These are phyloP conservation scores for Dothidotthia symphoricarpi DNA, from an alignment of 2,329 filamentous ascomycete species.

Conservation along the genomic window DNA sequence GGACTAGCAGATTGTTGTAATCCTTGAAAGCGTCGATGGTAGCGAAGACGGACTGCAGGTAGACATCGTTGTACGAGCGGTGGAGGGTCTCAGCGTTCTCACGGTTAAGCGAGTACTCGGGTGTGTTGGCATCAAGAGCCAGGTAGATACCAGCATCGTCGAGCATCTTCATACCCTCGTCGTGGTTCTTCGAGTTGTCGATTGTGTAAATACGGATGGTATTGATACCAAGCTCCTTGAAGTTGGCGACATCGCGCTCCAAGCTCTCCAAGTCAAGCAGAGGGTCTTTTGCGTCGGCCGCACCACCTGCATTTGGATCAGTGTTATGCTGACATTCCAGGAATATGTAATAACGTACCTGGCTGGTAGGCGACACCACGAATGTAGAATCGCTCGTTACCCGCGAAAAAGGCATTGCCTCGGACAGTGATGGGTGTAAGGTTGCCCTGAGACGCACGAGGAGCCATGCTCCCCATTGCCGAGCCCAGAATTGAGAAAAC, in stretches of 20 bases:
- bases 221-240: conserved; percentile 84
- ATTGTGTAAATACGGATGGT: conserved; percentile 89
- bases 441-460: conserved; percentile 38
- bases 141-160: conserved; percentile 87
- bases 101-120: conserved; percentile 83
- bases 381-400: conserved; percentile 59
- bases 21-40: conserved; percentile 73
- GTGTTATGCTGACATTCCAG: conserved; percentile 20
- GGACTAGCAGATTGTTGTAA: conserved; percentile 82
- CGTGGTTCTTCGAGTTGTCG: conserved; percentile 80
- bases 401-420: conserved; percentile 65
- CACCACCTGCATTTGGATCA: conserved; percentile 41
- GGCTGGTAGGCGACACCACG: conserved; percentile 66
- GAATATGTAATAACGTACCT: conserved; percentile 49
- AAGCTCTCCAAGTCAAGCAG: conserved; percentile 69
- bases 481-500: conserved; percentile 29
- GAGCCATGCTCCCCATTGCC: conserved; percentile 22
- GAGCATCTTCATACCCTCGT: conserved; percentile 78
- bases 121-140: conserved; percentile 85
- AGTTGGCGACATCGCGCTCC: conserved; percentile 74
- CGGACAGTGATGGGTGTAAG: conserved; percentile 57
- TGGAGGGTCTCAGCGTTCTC: conserved; percentile 55
- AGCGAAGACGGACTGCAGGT: conserved; percentile 81
- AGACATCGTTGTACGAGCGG: conserved; percentile 78
- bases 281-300: conserved; percentile 59